Percentiles rank a stretch among this genome's conserved stretches.
These are phyloP conservation scores for Stephania yunnanensis DNA, from an alignment of 164 flowering plant genomes.

Conservation along the genomic window DNA sequence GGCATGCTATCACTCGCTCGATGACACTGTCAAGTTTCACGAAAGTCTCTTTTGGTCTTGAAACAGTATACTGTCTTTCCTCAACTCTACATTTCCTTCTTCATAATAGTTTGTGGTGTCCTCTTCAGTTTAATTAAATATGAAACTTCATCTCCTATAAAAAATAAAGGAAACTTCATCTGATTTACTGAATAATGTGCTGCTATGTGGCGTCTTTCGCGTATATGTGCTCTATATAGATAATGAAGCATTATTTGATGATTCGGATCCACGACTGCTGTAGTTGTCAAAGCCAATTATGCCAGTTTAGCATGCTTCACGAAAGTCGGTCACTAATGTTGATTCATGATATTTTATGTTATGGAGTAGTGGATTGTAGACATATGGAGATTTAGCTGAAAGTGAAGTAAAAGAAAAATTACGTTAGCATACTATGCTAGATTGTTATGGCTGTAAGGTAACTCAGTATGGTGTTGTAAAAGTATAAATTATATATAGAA, in stretches of 20 bases:
- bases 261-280: background rate
- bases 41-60: slow-evolving; percentile 85
- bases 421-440: background rate
- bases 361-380: background rate
- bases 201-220: background rate
- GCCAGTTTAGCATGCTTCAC: background rate
- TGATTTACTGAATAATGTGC: background rate
- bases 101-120: background rate
- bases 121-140: background rate
- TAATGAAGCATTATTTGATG: background rate
- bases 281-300: background rate
- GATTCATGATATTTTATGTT: background rate
- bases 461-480: background rate
- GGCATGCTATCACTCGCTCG: slow-evolving; percentile 85
- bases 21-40: slow-evolving; percentile 79
- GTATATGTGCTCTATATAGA: background rate
- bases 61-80: slow-evolving; percentile 51
- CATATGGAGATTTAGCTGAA: background rate
- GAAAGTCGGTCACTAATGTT: too few relatives aligned
- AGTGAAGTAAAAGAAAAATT: background rate
- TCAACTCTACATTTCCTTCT: background rate
- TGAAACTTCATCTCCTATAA: background rate
- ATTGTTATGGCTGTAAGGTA: background rate
- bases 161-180: background rate
- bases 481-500: too few relatives aligned